Conservation (phyloP, 2,329 filamentous ascomycete genomes). For the Leptographium galeiforme region DNA sequence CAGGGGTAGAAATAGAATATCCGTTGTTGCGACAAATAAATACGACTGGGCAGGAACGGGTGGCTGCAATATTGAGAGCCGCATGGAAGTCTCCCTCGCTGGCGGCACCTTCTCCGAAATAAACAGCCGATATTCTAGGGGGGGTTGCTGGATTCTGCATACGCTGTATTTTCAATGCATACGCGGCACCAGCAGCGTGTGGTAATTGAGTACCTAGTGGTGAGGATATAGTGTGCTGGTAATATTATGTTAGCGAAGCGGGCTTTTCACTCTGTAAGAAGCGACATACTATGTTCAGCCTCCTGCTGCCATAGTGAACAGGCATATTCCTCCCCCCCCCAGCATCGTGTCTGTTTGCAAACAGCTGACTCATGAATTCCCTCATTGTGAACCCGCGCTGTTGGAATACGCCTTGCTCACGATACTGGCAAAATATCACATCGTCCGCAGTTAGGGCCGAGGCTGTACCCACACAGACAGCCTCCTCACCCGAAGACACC, state of each 20-base stretch:
- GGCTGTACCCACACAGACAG: conserved; percentile 78
- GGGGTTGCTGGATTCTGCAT: conserved; percentile 47
- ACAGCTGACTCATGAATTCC: conserved; percentile 92
- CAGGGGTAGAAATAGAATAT: conserved; percentile 68
- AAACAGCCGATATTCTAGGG: conserved; percentile 55
- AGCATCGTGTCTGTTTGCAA: conserved; percentile 69
- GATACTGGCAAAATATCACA: conserved; percentile 87
- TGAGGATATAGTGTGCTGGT: conserved; percentile 61
- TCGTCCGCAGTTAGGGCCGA: conserved; percentile 74
- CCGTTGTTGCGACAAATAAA: conserved; percentile 79
- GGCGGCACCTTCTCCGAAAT: conserved; percentile 72
- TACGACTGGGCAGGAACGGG: conserved; percentile 59
- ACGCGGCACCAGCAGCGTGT: conserved; percentile 65
- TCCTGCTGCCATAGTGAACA: conserved; percentile 80
- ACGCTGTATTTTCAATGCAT: conserved; percentile 63
- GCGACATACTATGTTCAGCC: conserved; percentile 62
- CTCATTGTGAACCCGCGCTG: conserved; percentile 77
- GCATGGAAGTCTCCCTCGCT: conserved; percentile 76
- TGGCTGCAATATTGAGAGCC: conserved; percentile 69
- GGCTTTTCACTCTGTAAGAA: neutral
- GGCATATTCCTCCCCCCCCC: conserved; percentile 91
- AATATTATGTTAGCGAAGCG: neutral
- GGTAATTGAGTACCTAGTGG: conserved; percentile 69
- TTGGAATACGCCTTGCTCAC: conserved; percentile 82
- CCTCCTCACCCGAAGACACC: conserved; percentile 90